Conservation (phyloP, 2,329 filamentous ascomycete species). For the Fusarium staphyleae region DNA sequence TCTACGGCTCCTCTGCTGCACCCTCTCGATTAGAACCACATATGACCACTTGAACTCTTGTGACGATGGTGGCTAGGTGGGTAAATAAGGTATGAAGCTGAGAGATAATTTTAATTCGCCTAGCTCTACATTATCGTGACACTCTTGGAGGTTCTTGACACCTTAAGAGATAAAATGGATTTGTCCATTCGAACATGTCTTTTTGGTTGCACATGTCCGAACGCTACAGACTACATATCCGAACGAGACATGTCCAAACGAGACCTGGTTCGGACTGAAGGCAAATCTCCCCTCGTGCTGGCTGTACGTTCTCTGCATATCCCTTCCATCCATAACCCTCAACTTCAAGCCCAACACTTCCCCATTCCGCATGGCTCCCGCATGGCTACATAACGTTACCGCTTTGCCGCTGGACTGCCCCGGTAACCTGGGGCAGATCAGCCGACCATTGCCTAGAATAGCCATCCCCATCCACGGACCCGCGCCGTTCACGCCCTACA, state of each 20-base stretch:
- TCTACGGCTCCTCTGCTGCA: neutral
- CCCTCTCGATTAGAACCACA: constrained; percentile 15
- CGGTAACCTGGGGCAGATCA: constrained; percentile 23
- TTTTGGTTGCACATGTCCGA: constrained; percentile 13
- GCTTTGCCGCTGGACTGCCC: constrained; percentile 3
- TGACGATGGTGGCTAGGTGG: too few species aligned
- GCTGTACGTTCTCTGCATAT: constrained; percentile 21
- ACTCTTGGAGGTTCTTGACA: too few species aligned
- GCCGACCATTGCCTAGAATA: constrained; percentile 20
- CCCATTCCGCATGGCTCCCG: constrained; percentile 16
- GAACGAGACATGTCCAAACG: constrained; percentile 13
- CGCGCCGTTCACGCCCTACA: constrained; percentile 8
- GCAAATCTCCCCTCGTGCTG: constrained; percentile 5
- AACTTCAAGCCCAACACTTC: constrained; percentile 10
- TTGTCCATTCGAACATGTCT: neutral
- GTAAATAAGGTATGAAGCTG: too few species aligned
- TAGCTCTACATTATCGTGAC: too few species aligned
- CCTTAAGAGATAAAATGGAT: too few species aligned
- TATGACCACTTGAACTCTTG: too few species aligned
- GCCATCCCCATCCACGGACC: constrained; percentile 8
- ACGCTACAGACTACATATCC: too few species aligned
- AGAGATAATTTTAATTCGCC: too few species aligned
- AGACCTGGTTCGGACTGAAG: constrained; percentile 17
- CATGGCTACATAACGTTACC: constrained; percentile 1
- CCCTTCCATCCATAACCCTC: constrained; percentile 20